These are phyloP conservation scores for Bolboschoenus planiculmis DNA, from an alignment of 176 grass and related monocot species.

Conservation along the genomic window DNA sequence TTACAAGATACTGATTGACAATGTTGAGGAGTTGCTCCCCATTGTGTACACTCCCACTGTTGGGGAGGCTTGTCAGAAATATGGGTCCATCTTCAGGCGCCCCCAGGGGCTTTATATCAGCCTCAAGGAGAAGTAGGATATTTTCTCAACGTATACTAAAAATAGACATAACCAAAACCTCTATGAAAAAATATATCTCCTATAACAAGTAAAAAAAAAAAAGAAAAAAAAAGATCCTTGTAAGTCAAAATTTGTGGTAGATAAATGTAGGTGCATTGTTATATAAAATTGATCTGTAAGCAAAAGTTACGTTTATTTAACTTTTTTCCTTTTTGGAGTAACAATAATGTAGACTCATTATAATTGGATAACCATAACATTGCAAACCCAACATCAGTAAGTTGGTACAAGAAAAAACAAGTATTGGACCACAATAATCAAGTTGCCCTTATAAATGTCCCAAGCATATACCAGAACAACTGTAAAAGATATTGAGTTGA, in stretches of 20 bases:
- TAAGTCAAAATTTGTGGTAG: neutral
- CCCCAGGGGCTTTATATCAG: constrained; percentile 91
- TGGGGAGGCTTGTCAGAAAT: constrained; percentile 97
- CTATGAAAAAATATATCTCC: neutral
- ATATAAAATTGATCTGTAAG: neutral
- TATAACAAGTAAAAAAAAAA: neutral
- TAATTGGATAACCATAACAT: neutral
- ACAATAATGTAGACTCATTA: neutral
- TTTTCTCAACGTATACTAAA: neutral
- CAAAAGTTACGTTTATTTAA: neutral
- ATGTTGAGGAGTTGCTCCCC: constrained; percentile 92
- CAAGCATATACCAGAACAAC: neutral
- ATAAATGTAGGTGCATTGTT: neutral
- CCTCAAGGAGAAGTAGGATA: constrained; percentile 79
- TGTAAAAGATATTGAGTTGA: constrained; percentile 6
- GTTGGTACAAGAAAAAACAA: neutral
- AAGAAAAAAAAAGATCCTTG: neutral
- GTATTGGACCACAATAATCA: neutral
- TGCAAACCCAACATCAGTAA: neutral
- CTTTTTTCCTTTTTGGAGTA: neutral
- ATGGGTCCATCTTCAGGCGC: constrained; percentile 68
- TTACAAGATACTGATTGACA: constrained; percentile 84
- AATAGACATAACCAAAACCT: neutral
- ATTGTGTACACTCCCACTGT: constrained; percentile 95
- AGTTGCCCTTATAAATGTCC: neutral